Evolutionary conservation across 495 filamentous ascomycete genomes (phyloP).

Genomic region (Aspergillus affinis): DNA sequence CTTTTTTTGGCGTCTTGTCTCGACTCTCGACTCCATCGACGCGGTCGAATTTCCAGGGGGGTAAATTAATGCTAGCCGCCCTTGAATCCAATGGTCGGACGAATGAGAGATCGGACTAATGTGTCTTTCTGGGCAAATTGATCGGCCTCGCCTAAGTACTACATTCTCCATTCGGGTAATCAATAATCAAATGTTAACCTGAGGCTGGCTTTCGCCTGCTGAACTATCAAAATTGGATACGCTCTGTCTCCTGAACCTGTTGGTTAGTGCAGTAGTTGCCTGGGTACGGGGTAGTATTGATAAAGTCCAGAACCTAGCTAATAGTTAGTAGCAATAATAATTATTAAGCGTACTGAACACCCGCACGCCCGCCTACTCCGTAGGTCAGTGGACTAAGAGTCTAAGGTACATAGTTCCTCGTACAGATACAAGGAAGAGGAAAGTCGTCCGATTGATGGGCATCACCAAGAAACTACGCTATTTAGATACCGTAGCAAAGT

Average conservation of each 20-base stretch:
- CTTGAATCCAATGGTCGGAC: conserved; percentile 5
- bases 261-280: neutral
- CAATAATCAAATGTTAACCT: neutral
- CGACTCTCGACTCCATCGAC: neutral
- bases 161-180: conserved; percentile 7
- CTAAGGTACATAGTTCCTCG: neutral
- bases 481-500: conserved; percentile 5
- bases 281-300: neutral
- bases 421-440: conserved; percentile 1
- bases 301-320: neutral
- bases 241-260: neutral
- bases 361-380: neutral
- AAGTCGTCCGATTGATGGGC: conserved; percentile 7
- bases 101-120: conserved; percentile 17
- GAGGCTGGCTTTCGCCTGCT: neutral
- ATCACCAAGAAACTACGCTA: conserved; percentile 3
- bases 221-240: neutral
- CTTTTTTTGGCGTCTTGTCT: neutral
- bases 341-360: neutral
- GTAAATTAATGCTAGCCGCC: conserved; percentile 1
- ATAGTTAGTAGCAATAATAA: neutral
- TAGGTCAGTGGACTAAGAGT: neutral
- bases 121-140: conserved; percentile 3
- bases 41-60: conserved; percentile 2
- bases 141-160: neutral